Base-by-base conservation (phyloP, 352 stramenopile genomes). In the Halophytophthora batemanensis region DNA sequence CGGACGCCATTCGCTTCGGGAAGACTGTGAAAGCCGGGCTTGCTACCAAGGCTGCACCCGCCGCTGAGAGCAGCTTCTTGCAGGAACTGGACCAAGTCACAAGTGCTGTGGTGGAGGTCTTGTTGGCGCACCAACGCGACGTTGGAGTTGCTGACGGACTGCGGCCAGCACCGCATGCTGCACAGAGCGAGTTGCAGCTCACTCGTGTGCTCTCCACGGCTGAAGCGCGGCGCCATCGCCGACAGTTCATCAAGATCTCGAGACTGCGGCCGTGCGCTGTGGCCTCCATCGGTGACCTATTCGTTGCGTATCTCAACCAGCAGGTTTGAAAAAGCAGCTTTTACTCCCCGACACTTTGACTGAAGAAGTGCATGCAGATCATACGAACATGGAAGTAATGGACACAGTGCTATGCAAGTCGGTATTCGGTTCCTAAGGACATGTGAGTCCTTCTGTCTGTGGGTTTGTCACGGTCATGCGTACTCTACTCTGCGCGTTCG, bases 211-310 rank as follows among this genome's bases (percentile, higher is more conserved):
- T 93, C 49, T 71, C 80, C 2, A 72, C 74, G 22, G 56, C 75
- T 0, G 82, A 93, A 19, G 66, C 66, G 35, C 72, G 82, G 13
- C 82, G 82, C 31, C 80, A 93, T 36, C 82, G 82, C 8, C 77
- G 79, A 2, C 82, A 93, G 61, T 93, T 89, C 43, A 65, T 90
- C 57, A 93, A 90, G 58, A 88, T 93, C 61, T 74, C 80, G 11
- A 68, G 84, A 38, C 39, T 87, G 28, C 66, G 72, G 15, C 82
- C 82, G 8, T 87, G 70, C 19, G 55, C 74, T 5, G 60, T 83
- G 21, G 42, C 64, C 23, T 56, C 50, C 21, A 87, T 93, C 15
- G 79, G 72, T 21, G 71, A 85, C 37, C 56, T 68, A 19, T 93
- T 93, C 50, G 73, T 90, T 19, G 76, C 85, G 36, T 93, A 90